phyloP scores from a whole-genome alignment of 768 basidiomycete species.

The Amanita subjunquillea region DNA sequence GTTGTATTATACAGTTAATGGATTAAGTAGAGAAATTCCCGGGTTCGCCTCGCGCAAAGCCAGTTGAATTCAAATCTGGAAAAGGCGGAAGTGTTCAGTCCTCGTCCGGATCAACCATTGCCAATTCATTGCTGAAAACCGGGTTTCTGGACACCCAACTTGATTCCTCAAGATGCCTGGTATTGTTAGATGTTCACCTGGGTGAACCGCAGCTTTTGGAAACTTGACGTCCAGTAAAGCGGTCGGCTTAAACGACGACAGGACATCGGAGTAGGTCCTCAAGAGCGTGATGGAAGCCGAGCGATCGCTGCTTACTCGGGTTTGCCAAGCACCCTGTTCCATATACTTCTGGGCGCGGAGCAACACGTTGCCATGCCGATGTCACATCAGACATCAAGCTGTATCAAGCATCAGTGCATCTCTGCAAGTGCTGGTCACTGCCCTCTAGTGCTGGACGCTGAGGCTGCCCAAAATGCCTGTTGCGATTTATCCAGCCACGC shows the following conservation, averaged over 20 bases:
- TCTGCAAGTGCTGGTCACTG: conserved; percentile 19
- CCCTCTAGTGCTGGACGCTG: conserved; percentile 20
- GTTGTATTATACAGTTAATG: too few species aligned
- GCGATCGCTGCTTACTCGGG: background rate
- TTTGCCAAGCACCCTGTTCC: too few species aligned
- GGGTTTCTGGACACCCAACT: background rate
- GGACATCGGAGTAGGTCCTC: conserved; percentile 13
- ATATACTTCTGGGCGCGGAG: background rate
- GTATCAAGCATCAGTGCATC: background rate
- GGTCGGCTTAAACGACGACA: conserved; percentile 27
- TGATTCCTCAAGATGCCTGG: conserved; percentile 19
- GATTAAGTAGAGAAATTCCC: too few species aligned
- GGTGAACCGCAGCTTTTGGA: conserved; percentile 7
- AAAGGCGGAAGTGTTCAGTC: too few species aligned
- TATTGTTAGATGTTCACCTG: conserved; percentile 24
- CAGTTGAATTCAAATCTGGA: too few species aligned
- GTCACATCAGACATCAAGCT: background rate
- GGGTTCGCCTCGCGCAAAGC: too few species aligned
- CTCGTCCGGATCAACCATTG: too few species aligned
- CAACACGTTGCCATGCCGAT: background rate
- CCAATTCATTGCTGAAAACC: too few species aligned
- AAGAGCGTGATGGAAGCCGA: background rate
- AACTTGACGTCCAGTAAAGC: conserved; percentile 27
- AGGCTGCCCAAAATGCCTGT: conserved; percentile 5
- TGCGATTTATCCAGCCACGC: conserved; percentile 9